phyloP scores from a whole-genome alignment of 1,139 yeast species.

The Yamadazyma triangularis region DNA sequence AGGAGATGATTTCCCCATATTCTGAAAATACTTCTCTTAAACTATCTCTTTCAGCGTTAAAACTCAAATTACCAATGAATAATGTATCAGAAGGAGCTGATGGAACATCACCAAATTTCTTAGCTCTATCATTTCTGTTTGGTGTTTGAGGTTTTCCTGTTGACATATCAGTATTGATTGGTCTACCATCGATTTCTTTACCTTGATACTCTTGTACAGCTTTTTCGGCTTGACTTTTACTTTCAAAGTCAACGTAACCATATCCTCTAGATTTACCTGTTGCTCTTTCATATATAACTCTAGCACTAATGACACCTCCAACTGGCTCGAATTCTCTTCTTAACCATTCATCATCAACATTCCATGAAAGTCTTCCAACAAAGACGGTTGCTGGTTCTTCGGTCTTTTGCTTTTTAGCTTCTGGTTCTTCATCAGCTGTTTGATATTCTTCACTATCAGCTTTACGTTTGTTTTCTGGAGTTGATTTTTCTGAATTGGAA shows the following conservation, averaged over 20 bases:
- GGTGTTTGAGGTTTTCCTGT: constrained; percentile 68
- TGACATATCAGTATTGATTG: constrained; percentile 89
- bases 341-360: constrained; percentile 93
- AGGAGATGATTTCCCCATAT: constrained; percentile 78
- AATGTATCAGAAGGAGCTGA: constrained; percentile 93
- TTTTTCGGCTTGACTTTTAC: constrained; percentile 73
- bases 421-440: constrained; percentile 29
- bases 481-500: constrained; percentile 14
- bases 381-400: constrained; percentile 81
- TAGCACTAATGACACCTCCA: constrained; percentile 82
- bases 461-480: constrained; percentile 29
- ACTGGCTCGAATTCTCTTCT: constrained; percentile 75
- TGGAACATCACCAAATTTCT: constrained; percentile 82
- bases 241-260: constrained; percentile 94
- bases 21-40: constrained; percentile 69
- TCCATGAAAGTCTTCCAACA: constrained; percentile 97
- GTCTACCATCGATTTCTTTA: constrained; percentile 93
- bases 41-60: constrained; percentile 78
- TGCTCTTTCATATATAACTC: constrained; percentile 91
- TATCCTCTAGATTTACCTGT: constrained; percentile 95
- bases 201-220: constrained; percentile 87
- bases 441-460: constrained; percentile 22
- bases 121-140: constrained; percentile 70
- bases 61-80: constrained; percentile 92
- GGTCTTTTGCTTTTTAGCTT: constrained; percentile 31